These are phyloP conservation scores for Jacaranda copaia DNA, from an alignment of 257 asterid genomes.

Conservation along the genomic window DNA sequence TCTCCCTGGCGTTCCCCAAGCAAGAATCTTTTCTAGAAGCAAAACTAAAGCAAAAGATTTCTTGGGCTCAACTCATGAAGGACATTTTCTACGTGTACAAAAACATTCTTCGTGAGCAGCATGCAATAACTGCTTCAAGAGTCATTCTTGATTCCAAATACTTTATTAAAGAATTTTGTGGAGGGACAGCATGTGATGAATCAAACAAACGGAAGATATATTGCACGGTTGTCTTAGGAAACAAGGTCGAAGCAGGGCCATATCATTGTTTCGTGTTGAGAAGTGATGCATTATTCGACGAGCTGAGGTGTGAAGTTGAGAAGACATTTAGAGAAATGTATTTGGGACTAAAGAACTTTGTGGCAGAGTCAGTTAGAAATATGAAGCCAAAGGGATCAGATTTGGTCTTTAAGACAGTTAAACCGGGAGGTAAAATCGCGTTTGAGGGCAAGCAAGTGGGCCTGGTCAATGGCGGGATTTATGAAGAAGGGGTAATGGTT, in stretches of 20 bases:
- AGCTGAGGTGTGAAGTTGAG: constrained; percentile 66
- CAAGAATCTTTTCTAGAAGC: constrained; percentile 53
- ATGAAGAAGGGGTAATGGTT: constrained; percentile 39
- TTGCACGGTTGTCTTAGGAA: constrained; percentile 50
- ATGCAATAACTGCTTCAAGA: constrained; percentile 57
- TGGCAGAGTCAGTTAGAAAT: constrained; percentile 42
- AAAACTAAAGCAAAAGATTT: constrained; percentile 50
- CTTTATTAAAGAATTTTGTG: constrained; percentile 59
- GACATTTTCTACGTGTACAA: constrained; percentile 67
- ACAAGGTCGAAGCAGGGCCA: constrained; percentile 46
- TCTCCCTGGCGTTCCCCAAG: constrained; percentile 57
- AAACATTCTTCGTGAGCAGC: constrained; percentile 49
- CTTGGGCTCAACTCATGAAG: constrained; percentile 76
- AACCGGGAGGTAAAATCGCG: constrained; percentile 55
- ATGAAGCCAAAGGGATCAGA: constrained; percentile 54
- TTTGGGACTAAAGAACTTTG: constrained; percentile 56
- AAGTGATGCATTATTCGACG: constrained; percentile 56
- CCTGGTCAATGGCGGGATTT: constrained; percentile 30
- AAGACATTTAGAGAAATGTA: constrained; percentile 65
- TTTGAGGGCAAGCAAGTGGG: constrained; percentile 53
- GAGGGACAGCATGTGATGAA: constrained; percentile 33
- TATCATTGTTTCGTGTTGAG: constrained; percentile 57
- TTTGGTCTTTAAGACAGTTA: constrained; percentile 57
- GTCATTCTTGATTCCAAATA: constrained; percentile 75
- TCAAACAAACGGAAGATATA: constrained; percentile 43